Base-by-base conservation (phyloP, 2,329 filamentous ascomycete species). In the Ophiostoma ulmi region DNA sequence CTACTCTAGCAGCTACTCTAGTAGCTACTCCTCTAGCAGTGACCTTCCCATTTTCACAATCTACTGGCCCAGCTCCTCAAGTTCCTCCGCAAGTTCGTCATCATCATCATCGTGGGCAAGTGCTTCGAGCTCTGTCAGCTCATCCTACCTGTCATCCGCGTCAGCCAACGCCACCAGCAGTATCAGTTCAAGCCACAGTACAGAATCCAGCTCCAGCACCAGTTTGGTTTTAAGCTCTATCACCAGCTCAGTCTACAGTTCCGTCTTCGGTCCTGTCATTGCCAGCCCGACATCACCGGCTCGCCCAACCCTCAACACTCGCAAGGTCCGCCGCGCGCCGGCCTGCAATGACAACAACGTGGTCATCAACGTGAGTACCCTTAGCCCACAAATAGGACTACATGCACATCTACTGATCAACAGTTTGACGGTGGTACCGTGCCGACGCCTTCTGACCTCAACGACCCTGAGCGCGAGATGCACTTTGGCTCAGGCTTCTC, bases 401-500 rank as follows among this genome's bases (percentile, higher is more conserved):
- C 17, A 5, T 48, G 44, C 38, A 7, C 4, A n/a, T n/a, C 36
- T 10, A 64, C 61, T 58, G 11, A 64, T 3, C 1, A 17, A 3
- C 31, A 64, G 61, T 67, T 66, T 26, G 64, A 66, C n/a, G n/a
- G 20, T 11, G 63, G 36, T 5, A 41, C 64, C 5, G n/a, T n/a
- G 41, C 39, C 38, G 65, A 26, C 38, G 31, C 22, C 65, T 22
- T 48, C 66, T 22, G n/a, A 39, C 36, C 6, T 66, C 4, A 44
- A 66, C 14, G 64, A 70, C 20, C 74, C 76, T 1, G 76, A 77
- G 71, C 75, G 74, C 35, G 76, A 74, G 26, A 77, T 81, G 67
- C 75, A 75, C 55, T 81, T 79, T 71, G 79, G 79, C 6, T 70
- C 75, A 35, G 79, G 79, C 6, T 81, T 80, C 71, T 71, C 71